Evolutionary conservation across 176 grass and related monocot species (phyloP), one percentile per base, ranked within the genome.

Genomic region (Aegilops speltoides): DNA sequence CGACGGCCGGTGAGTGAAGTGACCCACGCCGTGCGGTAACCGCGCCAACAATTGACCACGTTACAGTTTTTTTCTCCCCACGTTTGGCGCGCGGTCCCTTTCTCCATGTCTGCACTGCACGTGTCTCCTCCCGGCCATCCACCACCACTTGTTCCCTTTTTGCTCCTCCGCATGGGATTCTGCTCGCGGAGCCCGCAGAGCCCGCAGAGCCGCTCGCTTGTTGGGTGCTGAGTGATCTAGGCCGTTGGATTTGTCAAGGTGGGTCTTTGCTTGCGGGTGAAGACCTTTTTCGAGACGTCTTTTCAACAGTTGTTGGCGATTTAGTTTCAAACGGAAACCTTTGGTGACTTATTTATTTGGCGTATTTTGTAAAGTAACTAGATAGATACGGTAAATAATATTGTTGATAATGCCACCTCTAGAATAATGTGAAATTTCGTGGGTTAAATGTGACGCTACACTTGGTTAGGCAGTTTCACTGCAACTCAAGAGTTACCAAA

Each of bases 71-170:
- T 66, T 60, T 56, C 17, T 6, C 72, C 41, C 38, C 72, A 61
- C 65, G 82, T 73, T 61, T 16, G 80, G 73, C 83, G 71, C 74
- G 79, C 46, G 63, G 73, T 46, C 82, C 20, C 86, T 90, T 85
- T 85, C 86, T 60, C 82, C 38, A 77, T 29, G 64, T 22, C 83
- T 71, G 76, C 84, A 94, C 83, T 71, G 76, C 84, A 94, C 86
- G 68, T 89, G 89, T 87, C 79, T 17, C 79, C 26, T 17, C 25
- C 10, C 37, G 73, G 38, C 17, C 36, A 68, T 37, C 50, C 50
- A 22, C 81, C 38, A 2, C 33, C 50, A 0, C 6, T 60, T 72
- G 81, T 72, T 60, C 67, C 48, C 81, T 4, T 24, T 8, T 14
- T 14, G 31, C 48, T 25, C 15, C 45, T 24, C 16, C 7, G 13